Base-by-base conservation (phyloP, 352 stramenopile species). In the Phytophthora sansomeana region DNA sequence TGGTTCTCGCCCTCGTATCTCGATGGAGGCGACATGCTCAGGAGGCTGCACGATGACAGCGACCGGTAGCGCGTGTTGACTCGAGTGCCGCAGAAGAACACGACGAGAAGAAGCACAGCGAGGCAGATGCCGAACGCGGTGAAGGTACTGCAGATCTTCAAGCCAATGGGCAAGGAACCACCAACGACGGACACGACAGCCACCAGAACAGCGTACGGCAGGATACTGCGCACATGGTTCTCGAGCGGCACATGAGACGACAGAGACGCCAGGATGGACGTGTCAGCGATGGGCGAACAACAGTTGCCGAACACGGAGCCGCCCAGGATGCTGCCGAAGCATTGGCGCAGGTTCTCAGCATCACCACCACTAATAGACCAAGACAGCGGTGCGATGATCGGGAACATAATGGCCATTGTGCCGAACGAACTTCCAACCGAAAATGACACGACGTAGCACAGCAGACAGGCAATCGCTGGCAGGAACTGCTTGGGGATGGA, bases 321-420 rank as follows among this genome's bases (percentile, higher is more conserved):
- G 39, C 87, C 88, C 29, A 97, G 68, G 74, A 97, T 95, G 53
- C 83, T 90, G 44, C 85, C 90, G 58, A 98, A 95, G 71, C 85
- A 96, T 64, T 93, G 83, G 33, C 91, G 78, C 44, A 98, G 64
- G 61, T 97, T 96, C 16, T 86, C 79, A 9, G 74, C 56, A 51
- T 98, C 90, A 9, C 85, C 85, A 30, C 82, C 77, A 44, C 79
- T 91, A 57, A 97, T 91, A 43, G 82, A 80, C 75, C 74, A 97
- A 50, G 89, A 95, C 9, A 97, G 80, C 54, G 87, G 88, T 38
- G 84, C 83, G 51, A 95, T 92, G 63, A 98, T 96, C 16, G 92
- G 92, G 67, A 98, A 97, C 72, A 98, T 91, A 61, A 98, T 97
- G 46, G 87, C 90, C 89, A 98, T 97, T 8, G 92, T 97, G 48